Conservation (phyloP, 73 alveolate species). For the Paramecium sonneborni region DNA sequence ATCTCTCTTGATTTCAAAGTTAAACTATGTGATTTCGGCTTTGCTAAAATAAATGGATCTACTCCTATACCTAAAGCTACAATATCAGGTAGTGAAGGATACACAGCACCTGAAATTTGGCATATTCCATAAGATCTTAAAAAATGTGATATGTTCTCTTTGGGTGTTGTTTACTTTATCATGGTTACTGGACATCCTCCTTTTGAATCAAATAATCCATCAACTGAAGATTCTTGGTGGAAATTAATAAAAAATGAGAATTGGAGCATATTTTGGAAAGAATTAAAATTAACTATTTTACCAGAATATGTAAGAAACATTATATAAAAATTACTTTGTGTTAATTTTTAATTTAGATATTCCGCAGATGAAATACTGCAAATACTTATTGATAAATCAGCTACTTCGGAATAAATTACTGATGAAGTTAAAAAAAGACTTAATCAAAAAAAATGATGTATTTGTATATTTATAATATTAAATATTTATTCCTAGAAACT, state of each 20-base stretch:
- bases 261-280: conserved; percentile 27
- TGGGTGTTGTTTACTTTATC: conserved; percentile 37
- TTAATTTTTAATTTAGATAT: neutral
- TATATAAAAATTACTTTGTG: conserved; percentile 1
- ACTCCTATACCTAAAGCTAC: conserved; percentile 27
- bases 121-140: conserved; percentile 48
- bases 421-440: conserved; percentile 36
- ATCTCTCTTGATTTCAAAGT: neutral
- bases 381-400: neutral
- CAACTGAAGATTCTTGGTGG: conserved; percentile 48
- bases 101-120: conserved; percentile 55
- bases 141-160: conserved; percentile 43
- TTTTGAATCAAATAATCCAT: conserved; percentile 22
- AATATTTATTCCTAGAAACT: too few species aligned
- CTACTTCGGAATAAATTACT: neutral
- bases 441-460: neutral
- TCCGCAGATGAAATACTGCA: neutral
- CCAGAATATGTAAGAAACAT: neutral
- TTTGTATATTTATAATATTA: neutral
- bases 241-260: conserved; percentile 12
- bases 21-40: conserved; percentile 39
- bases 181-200: conserved; percentile 58
- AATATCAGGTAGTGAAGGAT: conserved; percentile 49
- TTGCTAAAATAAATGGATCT: conserved; percentile 26
- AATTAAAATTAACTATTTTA: conserved; percentile 19